Base-by-base conservation (phyloP, 2,329 filamentous ascomycete genomes). In the Pestalotiopsis sp. region DNA sequence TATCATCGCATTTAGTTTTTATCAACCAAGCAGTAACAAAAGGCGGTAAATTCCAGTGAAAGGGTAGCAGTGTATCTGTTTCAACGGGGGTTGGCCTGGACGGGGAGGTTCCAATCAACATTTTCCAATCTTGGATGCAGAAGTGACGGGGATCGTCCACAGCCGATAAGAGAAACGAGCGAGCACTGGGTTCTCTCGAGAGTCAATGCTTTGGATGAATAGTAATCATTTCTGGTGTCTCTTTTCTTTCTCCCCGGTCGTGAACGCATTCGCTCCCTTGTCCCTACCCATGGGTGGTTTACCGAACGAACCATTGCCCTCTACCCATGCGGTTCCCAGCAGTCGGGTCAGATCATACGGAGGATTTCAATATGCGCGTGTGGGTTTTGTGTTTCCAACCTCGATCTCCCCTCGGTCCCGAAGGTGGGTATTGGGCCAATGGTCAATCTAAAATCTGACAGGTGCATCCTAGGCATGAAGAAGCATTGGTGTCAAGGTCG, bases 401-500 rank as follows among this genome's bases (percentile, higher is more conserved):
- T 38, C 25, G 63, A 20, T 38, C 14, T 40, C n/a, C 20, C 27
- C n/a, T 57, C 63, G 63, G 63, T 57, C 45, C 63, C 63, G 63
- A 31, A 14, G 25, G 14, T 61, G 59, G 59, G 45, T n/a, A 38
- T 36, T 36, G 4, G 36, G 36, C 31, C 25, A 36, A 12, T 27
- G 20, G 49, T 45, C 23, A 57, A 45, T 36, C 63, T 66, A 66
- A 56, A 66, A 66, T 66, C 63, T 66, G 63, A 66, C 63, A 23
- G 63, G 27, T 65, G 62, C 41, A 66, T 57, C 25, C 49, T 66
- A 17, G 45, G n/a, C n/a, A 23, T 66, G 25, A 52, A 52, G 20
- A 52, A 52, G 45, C 45, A 52, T 52, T 52, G 45, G 45, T n/a
- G 45, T 52, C 20, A 9, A 52, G 17, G 45, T 23, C 45, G 45